These are phyloP conservation scores for Calcarisporium arbuscula DNA, from an alignment of 2,329 filamentous ascomycete genomes.

Conservation along the genomic window DNA sequence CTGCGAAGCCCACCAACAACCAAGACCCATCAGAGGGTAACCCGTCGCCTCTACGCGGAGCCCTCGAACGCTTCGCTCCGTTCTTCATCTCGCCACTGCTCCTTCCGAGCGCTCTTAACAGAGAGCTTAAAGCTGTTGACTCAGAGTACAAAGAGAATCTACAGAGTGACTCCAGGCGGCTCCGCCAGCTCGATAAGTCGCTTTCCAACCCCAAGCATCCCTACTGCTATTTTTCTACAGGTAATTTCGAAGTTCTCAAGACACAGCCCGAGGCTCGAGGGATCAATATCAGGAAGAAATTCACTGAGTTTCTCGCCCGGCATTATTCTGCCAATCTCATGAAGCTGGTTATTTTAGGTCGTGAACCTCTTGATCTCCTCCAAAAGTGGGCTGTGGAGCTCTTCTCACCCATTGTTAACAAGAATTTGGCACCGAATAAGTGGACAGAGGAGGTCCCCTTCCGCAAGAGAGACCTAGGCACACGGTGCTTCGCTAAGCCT, in stretches of 20 bases:
- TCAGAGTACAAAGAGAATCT: constrained; percentile 97
- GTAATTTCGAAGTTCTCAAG: constrained; percentile 79
- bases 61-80: constrained; percentile 84
- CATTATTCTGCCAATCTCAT: constrained; percentile 91
- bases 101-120: constrained; percentile 73
- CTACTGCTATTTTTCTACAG: constrained; percentile 85
- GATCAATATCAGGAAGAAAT: constrained; percentile 80
- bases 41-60: constrained; percentile 63
- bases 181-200: constrained; percentile 81
- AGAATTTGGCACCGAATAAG: constrained; percentile 61
- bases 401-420: constrained; percentile 78
- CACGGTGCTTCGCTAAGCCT: constrained; percentile 79
- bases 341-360: constrained; percentile 82
- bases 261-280: constrained; percentile 71
- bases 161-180: constrained; percentile 80
- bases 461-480: constrained; percentile 43
- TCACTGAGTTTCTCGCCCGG: constrained; percentile 82
- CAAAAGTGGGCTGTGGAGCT: constrained; percentile 78
- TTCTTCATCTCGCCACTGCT: constrained; percentile 90
- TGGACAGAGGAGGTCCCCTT: constrained; percentile 48
- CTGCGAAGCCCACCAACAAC: constrained; percentile 64
- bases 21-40: constrained; percentile 48
- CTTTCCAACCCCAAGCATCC: constrained; percentile 83
- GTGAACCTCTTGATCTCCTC: constrained; percentile 73
- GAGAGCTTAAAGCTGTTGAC: constrained; percentile 82